These are phyloP conservation scores for Suaeda aralocaspica DNA, from an alignment of 148 eudicot genomes.

Conservation along the genomic window DNA sequence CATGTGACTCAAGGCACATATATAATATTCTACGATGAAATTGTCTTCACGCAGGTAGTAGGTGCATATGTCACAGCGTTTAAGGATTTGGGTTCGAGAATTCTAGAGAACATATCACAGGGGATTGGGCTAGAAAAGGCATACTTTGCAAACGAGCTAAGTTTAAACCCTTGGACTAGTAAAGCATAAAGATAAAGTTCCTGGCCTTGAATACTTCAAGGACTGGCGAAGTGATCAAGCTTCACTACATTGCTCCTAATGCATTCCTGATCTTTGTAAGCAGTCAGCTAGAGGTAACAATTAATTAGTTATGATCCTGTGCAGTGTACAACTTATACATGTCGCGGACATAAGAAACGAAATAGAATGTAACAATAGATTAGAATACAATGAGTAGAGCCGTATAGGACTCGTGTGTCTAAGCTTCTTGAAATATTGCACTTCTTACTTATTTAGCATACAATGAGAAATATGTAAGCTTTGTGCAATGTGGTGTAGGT, in stretches of 20 bases:
- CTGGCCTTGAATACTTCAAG: constrained; percentile 37
- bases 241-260: constrained; percentile 26
- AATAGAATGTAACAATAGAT: too few relatives aligned
- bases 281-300: constrained; percentile 30
- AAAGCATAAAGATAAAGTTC: constrained; percentile 25
- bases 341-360: too few relatives aligned
- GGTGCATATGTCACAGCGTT: constrained; percentile 12
- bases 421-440: too few relatives aligned
- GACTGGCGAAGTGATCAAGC: constrained; percentile 33
- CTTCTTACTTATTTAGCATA: too few relatives aligned
- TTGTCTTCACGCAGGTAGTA: too few relatives aligned
- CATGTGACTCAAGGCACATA: too few relatives aligned
- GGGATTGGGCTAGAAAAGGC: constrained; percentile 24
- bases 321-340: too few relatives aligned
- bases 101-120: constrained; percentile 22
- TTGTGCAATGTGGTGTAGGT: constrained; percentile 8
- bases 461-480: neutral
- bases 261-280: constrained; percentile 32
- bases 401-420: too few relatives aligned
- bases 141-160: constrained; percentile 22
- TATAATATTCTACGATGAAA: too few relatives aligned
- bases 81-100: constrained; percentile 16
- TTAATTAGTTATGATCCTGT: neutral
- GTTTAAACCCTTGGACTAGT: constrained; percentile 25
- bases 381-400: too few relatives aligned